phyloP scores from a whole-genome alignment of 495 filamentous ascomycete genomes.

The Penicillium turbatum region DNA sequence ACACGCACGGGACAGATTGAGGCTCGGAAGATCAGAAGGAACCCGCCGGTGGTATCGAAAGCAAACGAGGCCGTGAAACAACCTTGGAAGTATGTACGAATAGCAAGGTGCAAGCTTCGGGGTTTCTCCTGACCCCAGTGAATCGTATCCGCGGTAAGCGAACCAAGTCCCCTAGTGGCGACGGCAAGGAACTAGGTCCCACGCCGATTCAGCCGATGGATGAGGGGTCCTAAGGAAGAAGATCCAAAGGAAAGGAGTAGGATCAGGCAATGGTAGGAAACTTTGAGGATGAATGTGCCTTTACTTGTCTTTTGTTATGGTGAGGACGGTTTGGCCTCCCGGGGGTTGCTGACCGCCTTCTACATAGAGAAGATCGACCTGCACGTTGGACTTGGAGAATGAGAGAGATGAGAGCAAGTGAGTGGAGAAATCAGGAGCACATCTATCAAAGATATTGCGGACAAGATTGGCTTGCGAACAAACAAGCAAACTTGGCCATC shows the following conservation, averaged over 20 bases:
- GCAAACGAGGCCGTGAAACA: neutral
- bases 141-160: conserved; percentile 22
- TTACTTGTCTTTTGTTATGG: conserved; percentile 29
- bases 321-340: conserved; percentile 18
- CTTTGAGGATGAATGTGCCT: conserved; percentile 12
- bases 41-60: neutral
- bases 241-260: conserved; percentile 2
- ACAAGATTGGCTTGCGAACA: too few species aligned
- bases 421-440: neutral
- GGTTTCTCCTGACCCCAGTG: conserved; percentile 28
- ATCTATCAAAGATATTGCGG: neutral
- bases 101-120: conserved; percentile 10
- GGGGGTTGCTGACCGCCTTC: conserved; percentile 21
- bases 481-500: too few species aligned
- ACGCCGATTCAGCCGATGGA: conserved; percentile 16
- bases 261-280: conserved; percentile 16
- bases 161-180: conserved; percentile 15
- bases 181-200: conserved; percentile 20
- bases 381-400: neutral
- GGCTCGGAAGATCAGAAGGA: neutral
- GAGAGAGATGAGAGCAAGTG: neutral
- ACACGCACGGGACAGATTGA: conserved; percentile 3
- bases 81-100: conserved; percentile 2
- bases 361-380: conserved; percentile 5
- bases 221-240: neutral